Evolutionary conservation across 768 basidiomycete genomes (phyloP), one percentile per base, ranked within the genome.

Genomic region (Rhodotorula diobovata): DNA sequence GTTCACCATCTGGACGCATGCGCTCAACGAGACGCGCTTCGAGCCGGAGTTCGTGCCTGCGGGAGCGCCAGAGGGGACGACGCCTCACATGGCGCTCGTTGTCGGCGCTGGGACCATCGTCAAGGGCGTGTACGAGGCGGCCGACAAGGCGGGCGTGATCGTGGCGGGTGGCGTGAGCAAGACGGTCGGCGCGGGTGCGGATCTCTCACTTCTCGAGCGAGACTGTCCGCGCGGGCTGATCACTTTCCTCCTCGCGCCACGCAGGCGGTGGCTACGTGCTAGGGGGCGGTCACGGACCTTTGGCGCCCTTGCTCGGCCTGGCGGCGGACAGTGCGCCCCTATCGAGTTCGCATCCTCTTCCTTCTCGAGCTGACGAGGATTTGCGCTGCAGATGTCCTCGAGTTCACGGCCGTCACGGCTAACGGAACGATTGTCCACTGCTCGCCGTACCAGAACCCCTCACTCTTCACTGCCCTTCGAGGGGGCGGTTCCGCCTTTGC

Each of bases 401-500:
- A 69, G 43, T 63, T 63, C 62, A 58, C 57, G 48, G 68, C 63
- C 51, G 68, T 63, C 48, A 41, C 32, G 21, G 11, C 61, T 0
- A 51, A 58, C 68, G 62, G 56, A 16, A 46, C 48, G 30, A 14
- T 69, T 28, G 14, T 63, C 20, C 41, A 35, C 37, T 37, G 56
- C 41, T 69, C 68, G 4, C 48, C 56, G 10, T 63, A 41, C 62
- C 15, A 25, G 30, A 21, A 69, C 57, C 68, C 68, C 2, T 3
- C 55, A 5, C 68, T 69, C 39, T 69, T 69, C 62, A 69, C 56
- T 18, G 68, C 68, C 30, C 62, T 69, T 7, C 68, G 68, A 16
- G 68, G 68, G 41, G 68, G 68, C 35, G 68, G 62, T 2, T 35
- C 56, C 16, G 46, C 62, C 16, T 69, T 69, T 43, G 61, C 37